Evolutionary conservation across 805 yeast genomes (phyloP), one percentile per base, ranked within the genome.

Genomic region (Cyberlindnera japonica): DNA sequence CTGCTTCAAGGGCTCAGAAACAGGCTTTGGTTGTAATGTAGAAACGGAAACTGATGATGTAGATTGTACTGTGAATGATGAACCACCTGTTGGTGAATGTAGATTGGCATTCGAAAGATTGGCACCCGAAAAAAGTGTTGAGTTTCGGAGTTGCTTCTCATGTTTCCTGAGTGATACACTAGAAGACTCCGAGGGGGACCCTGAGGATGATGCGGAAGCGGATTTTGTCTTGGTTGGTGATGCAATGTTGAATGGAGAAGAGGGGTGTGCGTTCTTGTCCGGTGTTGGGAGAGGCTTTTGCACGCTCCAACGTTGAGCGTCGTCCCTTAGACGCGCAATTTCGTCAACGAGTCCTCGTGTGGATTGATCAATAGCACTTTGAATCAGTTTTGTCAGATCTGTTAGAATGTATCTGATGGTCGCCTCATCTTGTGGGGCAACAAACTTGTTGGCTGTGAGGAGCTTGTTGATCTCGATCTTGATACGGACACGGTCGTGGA

Each of bases 1-100:
- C 51, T 86, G 93, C 53, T 86, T 85, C 49, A 88, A 69, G 0
- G 95, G 95, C 54, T 88, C 95, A 10, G 66, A 53, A 2, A 54
- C 48, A 0, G 59, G 55, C 38, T 52, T 42, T 21, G 46, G 29
- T 39, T 45, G 42, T 30, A 36, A 45, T 13, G 45, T 23, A 8
- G 40, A 18, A 5, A 30, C 28, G 14, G 45, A n/a, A 6, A 42
- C 15, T 21, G 39, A 7, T 21, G 43, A 15, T n/a, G 41, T 21
- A 14, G 23, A 16, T n/a, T 26, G 24, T 7, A 7, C 28, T 9
- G 26, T 43, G 26, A 49, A 22, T 34, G 40, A 18, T 11, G 45
- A 16, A 3, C 39, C 18, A 9, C 37, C 37, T 5, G 44, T 49
- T 38, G 57, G 57, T 14, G 49, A 50, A 37, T 35, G 51, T 36